phyloP scores from a whole-genome alignment of 306 rosid species.

The Albizia julibrissin region DNA sequence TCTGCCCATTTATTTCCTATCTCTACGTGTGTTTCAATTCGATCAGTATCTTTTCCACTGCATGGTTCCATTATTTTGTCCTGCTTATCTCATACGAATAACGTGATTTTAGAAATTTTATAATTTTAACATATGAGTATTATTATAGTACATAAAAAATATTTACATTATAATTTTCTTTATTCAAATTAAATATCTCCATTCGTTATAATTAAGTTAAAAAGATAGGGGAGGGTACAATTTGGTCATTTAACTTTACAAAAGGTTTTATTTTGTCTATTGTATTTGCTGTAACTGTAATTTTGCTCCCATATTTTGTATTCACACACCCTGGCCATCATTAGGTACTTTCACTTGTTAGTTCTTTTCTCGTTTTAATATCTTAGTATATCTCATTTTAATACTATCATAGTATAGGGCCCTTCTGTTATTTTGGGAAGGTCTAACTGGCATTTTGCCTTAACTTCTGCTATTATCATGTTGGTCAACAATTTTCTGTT shows the following conservation, averaged over 20 bases:
- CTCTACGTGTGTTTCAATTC: conserved; percentile 66
- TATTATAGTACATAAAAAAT: too few species aligned
- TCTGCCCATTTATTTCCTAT: conserved; percentile 98
- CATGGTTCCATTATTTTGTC: conserved; percentile 85
- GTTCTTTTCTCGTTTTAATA: too few species aligned
- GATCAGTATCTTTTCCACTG: conserved; percentile 75
- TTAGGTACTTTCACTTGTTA: not conserved
- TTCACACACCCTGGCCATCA: not conserved
- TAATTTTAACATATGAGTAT: too few species aligned
- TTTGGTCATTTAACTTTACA: too few species aligned
- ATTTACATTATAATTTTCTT: too few species aligned
- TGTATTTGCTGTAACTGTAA: not conserved
- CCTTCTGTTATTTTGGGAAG: not conserved
- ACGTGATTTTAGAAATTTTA: too few species aligned
- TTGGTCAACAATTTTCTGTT: not conserved
- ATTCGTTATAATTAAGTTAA: too few species aligned
- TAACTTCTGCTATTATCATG: not conserved
- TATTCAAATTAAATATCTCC: too few species aligned
- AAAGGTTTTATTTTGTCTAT: not conserved
- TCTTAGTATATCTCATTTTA: too few species aligned
- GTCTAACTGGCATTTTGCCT: not conserved
- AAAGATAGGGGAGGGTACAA: too few species aligned
- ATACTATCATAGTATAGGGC: too few species aligned
- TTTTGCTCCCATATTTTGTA: not conserved
- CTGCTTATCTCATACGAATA: too few species aligned